Percentiles rank a stretch among this genome's conserved stretches.
phyloP scores from a whole-genome alignment of 495 filamentous ascomycete genomes.

The Podospora conica region DNA sequence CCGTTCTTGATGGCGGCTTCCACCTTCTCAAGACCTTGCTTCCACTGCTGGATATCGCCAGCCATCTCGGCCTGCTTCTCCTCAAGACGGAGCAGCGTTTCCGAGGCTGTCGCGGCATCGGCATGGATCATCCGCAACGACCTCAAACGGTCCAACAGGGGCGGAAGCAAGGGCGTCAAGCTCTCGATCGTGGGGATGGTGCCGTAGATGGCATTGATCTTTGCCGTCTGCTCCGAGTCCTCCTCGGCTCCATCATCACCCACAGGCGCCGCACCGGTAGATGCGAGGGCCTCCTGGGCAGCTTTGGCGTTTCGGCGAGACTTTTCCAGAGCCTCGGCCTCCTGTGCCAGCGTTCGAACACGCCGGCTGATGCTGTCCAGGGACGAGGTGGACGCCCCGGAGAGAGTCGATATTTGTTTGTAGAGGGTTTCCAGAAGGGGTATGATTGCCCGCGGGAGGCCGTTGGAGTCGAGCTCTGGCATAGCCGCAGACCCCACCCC shows the following conservation, averaged over 20 bases:
- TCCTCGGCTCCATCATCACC: constrained; percentile 27
- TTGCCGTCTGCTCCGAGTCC: constrained; percentile 65
- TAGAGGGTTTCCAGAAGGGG: constrained; percentile 75
- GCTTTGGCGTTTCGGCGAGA: constrained; percentile 65
- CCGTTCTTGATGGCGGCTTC: constrained; percentile 65
- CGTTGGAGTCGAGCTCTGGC: constrained; percentile 53
- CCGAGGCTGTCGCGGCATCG: constrained; percentile 78
- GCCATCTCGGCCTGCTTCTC: constrained; percentile 75
- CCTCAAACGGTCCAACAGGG: constrained; percentile 76
- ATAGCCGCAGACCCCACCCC: constrained; percentile 67
- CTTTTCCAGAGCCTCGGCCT: constrained; percentile 72
- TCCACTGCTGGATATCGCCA: constrained; percentile 78
- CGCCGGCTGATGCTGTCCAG: constrained; percentile 70
- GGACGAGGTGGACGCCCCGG: constrained; percentile 55
- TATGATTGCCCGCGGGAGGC: constrained; percentile 59
- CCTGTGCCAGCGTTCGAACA: constrained; percentile 66
- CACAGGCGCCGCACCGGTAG: constrained; percentile 35
- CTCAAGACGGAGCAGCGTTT: constrained; percentile 70
- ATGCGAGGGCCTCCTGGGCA: constrained; percentile 52
- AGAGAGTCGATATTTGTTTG: constrained; percentile 59
- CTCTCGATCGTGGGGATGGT: constrained; percentile 85
- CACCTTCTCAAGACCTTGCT: constrained; percentile 70
- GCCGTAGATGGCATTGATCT: constrained; percentile 88
- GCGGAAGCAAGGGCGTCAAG: constrained; percentile 75
- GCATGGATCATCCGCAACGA: constrained; percentile 80